Conservation (phyloP, 179 eudicot species). For the Beta macrorhiza region DNA sequence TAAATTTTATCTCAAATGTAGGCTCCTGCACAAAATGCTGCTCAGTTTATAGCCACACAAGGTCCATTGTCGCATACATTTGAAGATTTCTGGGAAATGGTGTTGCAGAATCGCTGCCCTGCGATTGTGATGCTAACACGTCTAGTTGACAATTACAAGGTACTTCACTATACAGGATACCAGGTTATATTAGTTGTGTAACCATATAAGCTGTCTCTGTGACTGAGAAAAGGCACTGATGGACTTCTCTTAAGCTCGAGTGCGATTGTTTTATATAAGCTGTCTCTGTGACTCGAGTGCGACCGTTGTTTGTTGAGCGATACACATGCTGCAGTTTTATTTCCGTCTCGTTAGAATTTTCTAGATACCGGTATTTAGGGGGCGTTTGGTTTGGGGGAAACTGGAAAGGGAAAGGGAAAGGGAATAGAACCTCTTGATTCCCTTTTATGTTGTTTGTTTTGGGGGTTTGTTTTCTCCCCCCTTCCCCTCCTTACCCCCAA, state of each 20-base stretch:
- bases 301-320: background rate
- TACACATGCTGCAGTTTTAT: background rate
- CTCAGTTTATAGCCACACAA: slow-evolving; percentile 93
- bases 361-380: background rate
- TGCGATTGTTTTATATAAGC: background rate
- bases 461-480: no score
- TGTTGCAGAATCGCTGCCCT: slow-evolving; percentile 75
- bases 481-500: no score
- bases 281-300: background rate
- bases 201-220: background rate
- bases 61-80: slow-evolving; percentile 80
- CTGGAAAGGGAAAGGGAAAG: no score
- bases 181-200: slow-evolving; percentile 1
- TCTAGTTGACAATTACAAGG: slow-evolving; percentile 73
- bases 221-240: background rate
- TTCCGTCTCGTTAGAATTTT: background rate
- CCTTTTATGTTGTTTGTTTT: no score
- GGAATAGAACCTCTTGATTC: no score
- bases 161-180: slow-evolving; percentile 30
- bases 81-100: slow-evolving; percentile 99
- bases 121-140: slow-evolving; percentile 86
- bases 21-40: slow-evolving; percentile 59
- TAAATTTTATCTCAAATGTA: slow-evolving; percentile 37
- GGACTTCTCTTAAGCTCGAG: background rate
- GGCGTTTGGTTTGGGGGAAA: no score